Conservation (phyloP, 139 green algal species). For the Limnomonas spitsbergensis region DNA sequence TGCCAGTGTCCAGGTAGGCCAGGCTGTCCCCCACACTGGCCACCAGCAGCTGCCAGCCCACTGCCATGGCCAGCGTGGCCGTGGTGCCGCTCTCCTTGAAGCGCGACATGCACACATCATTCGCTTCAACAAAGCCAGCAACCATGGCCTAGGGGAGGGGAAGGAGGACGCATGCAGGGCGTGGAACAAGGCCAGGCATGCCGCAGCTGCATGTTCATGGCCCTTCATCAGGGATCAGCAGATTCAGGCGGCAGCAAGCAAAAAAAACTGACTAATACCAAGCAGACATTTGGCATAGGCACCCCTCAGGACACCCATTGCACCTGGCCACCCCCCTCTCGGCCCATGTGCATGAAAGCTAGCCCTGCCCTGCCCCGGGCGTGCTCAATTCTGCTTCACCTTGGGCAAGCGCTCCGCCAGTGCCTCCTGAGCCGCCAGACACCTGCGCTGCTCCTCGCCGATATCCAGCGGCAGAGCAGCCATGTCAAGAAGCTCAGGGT, state of each 20-base stretch:
- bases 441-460: neutral
- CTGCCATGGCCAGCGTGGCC: constrained; percentile 70
- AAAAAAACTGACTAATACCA: too few relatives aligned
- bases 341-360: too few relatives aligned
- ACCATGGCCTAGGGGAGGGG: constrained; percentile 41
- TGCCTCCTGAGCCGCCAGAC: constrained; percentile 38
- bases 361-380: too few relatives aligned
- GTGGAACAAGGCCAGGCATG: too few relatives aligned
- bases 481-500: neutral
- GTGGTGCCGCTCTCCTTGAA: constrained; percentile 64
- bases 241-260: too few relatives aligned
- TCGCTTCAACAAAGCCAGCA: constrained; percentile 42
- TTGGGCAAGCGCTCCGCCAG: constrained; percentile 46
- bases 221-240: too few relatives aligned
- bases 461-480: neutral
- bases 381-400: too few relatives aligned
- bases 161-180: neutral
- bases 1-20: constrained; percentile 76
- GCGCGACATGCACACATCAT: constrained; percentile 34
- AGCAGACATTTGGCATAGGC: too few relatives aligned
- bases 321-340: too few relatives aligned
- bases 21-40: constrained; percentile 85
- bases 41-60: constrained; percentile 77
- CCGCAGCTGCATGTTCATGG: too few relatives aligned
- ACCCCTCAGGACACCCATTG: too few relatives aligned